Evolutionary conservation across 768 basidiomycete species (phyloP), one percentile per base, ranked within the genome.

Genomic region (Boletales sp.): DNA sequence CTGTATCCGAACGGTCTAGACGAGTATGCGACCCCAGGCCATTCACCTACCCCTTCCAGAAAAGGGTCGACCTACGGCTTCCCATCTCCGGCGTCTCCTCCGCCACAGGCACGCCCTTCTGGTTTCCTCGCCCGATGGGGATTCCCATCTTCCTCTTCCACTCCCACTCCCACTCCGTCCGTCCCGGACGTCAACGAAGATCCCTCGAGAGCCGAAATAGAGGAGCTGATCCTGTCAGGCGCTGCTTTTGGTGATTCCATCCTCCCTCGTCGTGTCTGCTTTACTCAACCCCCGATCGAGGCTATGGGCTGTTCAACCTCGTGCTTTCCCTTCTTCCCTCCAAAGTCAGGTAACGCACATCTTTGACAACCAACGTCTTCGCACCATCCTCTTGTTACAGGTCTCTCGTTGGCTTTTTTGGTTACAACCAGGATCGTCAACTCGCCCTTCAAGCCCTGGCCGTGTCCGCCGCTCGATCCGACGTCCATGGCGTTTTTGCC

Each of bases 271-370:
- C 36, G 32, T 31, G 3, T 31, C 4, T 17, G 3, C 18, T 24
- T 44, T 42, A 11, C 53, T 52, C 17, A 38, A 40, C 41, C 14
- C 43, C 17, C 15, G 2, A 38, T 29, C 41, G 30, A 63, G 76
- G 80, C 0, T 83, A 72, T 58, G 86, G 87, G 0, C 61, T 91
- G 21, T 91, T 91, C 69, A 90, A 90, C 61, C 76, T 91, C 41
- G 83, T 90, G 10, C 82, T 91, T 51, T 89, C 86, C 4, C 65
- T 91, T 15, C 68, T 91, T 13, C 90, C 89, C 15, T 81, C 82
- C 53, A 82, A 78, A 58, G 70, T 84, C 47, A 82, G 85, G 86
- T 87, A 54, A 47, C 79, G 62, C 10, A 13, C 12, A 31, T 35
- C 19, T 8, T 29, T 21, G 11, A 9, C 4, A 30, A 40, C 3